Conservation (phyloP, 2,329 filamentous ascomycete genomes). For the Nemania sp. region DNA sequence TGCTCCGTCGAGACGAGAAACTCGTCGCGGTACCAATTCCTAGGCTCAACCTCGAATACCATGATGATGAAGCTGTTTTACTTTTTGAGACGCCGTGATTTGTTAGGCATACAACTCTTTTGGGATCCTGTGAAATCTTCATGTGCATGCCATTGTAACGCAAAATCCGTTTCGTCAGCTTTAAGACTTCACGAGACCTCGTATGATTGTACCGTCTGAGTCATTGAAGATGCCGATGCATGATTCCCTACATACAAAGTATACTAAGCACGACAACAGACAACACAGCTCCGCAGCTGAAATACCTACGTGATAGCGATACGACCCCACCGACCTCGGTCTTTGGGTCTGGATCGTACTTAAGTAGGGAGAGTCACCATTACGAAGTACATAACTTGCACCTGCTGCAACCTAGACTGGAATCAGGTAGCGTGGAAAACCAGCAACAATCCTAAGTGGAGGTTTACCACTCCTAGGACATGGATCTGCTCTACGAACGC, state of each 20-base stretch:
- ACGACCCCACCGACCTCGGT: conserved; percentile 13
- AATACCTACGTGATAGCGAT: not conserved
- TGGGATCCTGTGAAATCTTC: not conserved
- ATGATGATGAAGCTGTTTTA: conserved; percentile 14
- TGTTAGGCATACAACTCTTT: not conserved
- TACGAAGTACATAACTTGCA: no score
- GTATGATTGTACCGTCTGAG: no score
- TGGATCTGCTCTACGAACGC: no score
- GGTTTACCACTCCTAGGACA: no score
- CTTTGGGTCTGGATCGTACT: not conserved
- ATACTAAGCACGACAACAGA: not conserved
- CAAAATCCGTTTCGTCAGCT: no score
- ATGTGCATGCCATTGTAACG: no score
- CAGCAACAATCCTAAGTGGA: no score
- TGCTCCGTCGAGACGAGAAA: conserved; percentile 67
- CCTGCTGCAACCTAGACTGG: no score
- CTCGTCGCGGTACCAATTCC: conserved; percentile 56
- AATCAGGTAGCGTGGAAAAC: no score
- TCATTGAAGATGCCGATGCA: no score
- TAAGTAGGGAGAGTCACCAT: no score
- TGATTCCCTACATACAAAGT: not conserved
- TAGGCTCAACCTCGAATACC: conserved; percentile 35
- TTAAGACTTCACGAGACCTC: no score
- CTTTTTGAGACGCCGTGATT: not conserved
- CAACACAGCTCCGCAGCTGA: not conserved